Percentiles rank a stretch among this genome's conserved stretches.
phyloP scores from a whole-genome alignment of 768 basidiomycete species.

The Boletus sp. region DNA sequence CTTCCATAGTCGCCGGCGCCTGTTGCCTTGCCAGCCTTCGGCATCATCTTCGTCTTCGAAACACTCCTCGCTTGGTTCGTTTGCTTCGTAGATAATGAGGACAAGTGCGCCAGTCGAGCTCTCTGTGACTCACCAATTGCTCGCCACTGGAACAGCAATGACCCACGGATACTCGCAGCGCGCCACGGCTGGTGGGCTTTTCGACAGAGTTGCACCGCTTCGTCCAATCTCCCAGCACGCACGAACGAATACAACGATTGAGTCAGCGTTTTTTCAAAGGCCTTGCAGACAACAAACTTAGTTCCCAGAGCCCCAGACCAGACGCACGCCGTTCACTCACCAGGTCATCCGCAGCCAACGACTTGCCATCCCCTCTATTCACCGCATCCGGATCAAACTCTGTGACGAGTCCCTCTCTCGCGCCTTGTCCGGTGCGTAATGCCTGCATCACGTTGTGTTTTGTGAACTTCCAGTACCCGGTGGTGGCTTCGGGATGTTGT shows the following conservation, averaged over 20 bases:
- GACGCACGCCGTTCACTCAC: slow-evolving; percentile 39
- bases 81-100: slow-evolving; percentile 41
- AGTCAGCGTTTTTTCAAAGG: slow-evolving; percentile 73
- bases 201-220: slow-evolving; percentile 78
- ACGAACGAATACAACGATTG: slow-evolving; percentile 80
- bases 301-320: neutral
- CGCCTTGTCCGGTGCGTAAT: slow-evolving; percentile 45
- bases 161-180: slow-evolving; percentile 84
- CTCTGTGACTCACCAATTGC: slow-evolving; percentile 53
- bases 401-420: slow-evolving; percentile 50
- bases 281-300: slow-evolving; percentile 39
- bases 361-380: slow-evolving; percentile 52
- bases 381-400: slow-evolving; percentile 83
- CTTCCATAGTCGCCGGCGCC: slow-evolving; percentile 82
- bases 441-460: slow-evolving; percentile 69
- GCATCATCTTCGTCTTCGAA: slow-evolving; percentile 41
- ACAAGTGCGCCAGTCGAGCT: slow-evolving; percentile 3
- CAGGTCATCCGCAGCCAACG: slow-evolving; percentile 72
- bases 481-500: slow-evolving; percentile 64
- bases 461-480: slow-evolving; percentile 84
- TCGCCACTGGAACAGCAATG: slow-evolving; percentile 72
- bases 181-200: slow-evolving; percentile 89
- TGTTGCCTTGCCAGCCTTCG: slow-evolving; percentile 71
- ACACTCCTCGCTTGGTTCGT: slow-evolving; percentile 47
- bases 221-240: slow-evolving; percentile 79